Evolutionary conservation across 371 early-diverging fungal species (phyloP), one percentile per base, ranked within the genome.

Genomic region (Mucor plumbeus): DNA sequence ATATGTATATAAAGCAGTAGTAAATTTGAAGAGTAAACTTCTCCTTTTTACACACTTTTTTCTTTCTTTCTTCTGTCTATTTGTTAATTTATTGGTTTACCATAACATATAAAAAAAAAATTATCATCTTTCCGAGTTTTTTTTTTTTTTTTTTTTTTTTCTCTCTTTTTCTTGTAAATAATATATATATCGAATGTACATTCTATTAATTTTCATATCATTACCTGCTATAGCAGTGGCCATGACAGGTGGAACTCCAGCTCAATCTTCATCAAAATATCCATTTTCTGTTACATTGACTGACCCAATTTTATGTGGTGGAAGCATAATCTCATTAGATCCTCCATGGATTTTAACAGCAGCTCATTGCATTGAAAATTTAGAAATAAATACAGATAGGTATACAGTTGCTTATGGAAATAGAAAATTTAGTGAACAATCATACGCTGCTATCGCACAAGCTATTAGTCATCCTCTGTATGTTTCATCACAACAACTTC

Each of bases 341-440:
- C 79, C 79, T 5, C 66, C 77, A 61, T 80, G 80, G 80, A 61
- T 80, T 4, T 53, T 80, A 35, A 80, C 78, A 31, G 79, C 79
- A 8, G 74, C 72, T 6, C 79, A 79, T 55, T 79, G 79, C 60
- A 31, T 69, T 7, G 55, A 60, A 36, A 43, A 39, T 55, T 7
- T 33, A 4, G 34, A 31, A 40, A 38, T 50, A 14, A 36, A 38
- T 11, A 17, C 40, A 13, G 13, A 56, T 13, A 26, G 13, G 4
- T 38, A 41, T 17, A 50, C 69, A 10, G 56, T 63, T 4, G 64
- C 50, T n/a, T 65, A 59, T 59, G 73, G 70, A 9, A 54, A 34
- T 21, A 35, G 26, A 14, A 44, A 70, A 19, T 61, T 26, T 19
- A 11, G 47, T 4, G 11, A 47, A 26, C 59, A 33, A 38, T 33